A percentile compares a stretch with the other conserved stretches of the same genome.
Evolutionary conservation across 148 eudicot species (phyloP).

Genomic region (Gaultheria prostrata): DNA sequence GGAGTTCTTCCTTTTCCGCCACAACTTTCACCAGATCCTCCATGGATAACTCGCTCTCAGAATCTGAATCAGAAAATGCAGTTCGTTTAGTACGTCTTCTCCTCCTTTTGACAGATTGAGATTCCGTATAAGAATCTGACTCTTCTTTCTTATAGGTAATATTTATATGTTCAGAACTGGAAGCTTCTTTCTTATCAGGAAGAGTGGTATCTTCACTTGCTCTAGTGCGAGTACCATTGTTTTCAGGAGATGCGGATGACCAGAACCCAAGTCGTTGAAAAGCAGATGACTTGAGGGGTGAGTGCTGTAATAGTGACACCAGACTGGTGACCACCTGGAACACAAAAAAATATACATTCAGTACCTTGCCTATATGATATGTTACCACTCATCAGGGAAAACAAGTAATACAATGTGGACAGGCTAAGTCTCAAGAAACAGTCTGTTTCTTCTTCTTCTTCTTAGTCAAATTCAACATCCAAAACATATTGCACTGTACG

Average conservation of each 20-base stretch:
- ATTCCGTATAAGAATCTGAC: conserved; percentile 40
- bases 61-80: conserved; percentile 55
- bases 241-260: conserved; percentile 63
- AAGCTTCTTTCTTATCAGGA: conserved; percentile 27
- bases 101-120: conserved; percentile 31
- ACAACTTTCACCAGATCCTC: conserved; percentile 76
- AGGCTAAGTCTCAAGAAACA: too few relatives aligned
- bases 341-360: conserved; percentile 11
- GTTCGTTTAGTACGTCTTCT: conserved; percentile 40
- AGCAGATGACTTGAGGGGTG: conserved; percentile 23
- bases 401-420: not conserved
- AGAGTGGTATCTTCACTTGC: conserved; percentile 15
- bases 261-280: conserved; percentile 57
- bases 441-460: not conserved
- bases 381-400: not conserved
- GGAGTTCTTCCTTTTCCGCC: conserved; percentile 55
- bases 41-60: conserved; percentile 55
- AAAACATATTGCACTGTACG: not conserved
- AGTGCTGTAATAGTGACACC: conserved; percentile 37
- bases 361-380: not conserved
- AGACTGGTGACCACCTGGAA: conserved; percentile 35
- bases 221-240: conserved; percentile 30
- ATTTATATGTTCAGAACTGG: conserved; percentile 24
- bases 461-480: not conserved
- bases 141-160: conserved; percentile 30